Conservation (phyloP, 2,329 filamentous ascomycete species). For the Verticillium tricorpus region DNA sequence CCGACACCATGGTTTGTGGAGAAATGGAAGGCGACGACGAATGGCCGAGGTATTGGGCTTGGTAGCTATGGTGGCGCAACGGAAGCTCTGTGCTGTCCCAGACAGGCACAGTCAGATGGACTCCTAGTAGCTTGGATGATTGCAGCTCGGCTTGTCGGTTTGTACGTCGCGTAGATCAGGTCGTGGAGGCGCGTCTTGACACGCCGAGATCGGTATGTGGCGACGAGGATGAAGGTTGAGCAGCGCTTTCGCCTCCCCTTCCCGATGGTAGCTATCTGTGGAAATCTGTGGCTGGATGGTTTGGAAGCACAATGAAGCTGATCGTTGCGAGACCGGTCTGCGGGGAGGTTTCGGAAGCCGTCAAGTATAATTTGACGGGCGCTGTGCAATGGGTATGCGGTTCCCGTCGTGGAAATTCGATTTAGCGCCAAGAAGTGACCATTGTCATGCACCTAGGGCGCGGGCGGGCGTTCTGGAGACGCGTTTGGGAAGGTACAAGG, state of each 20-base stretch:
- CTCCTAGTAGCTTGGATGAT: background rate
- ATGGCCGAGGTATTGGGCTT: background rate
- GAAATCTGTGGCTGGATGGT: background rate
- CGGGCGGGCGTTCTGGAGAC: background rate
- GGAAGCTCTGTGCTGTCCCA: background rate
- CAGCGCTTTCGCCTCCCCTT: background rate
- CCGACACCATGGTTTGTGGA: constrained; percentile 12
- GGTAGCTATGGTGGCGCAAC: background rate
- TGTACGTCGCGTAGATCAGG: background rate
- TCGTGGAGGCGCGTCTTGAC: background rate
- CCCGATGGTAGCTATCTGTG: background rate
- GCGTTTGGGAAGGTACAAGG: background rate
- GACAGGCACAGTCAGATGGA: background rate
- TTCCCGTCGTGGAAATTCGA: background rate
- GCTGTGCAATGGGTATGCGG: background rate
- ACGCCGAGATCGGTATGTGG: background rate
- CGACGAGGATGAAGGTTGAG: background rate
- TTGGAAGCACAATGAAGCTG: background rate
- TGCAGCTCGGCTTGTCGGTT: background rate
- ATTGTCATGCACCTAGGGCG: background rate
- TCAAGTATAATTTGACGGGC: background rate
- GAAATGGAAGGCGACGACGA: background rate
- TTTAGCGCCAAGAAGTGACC: background rate
- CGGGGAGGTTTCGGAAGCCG: background rate
- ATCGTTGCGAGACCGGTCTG: background rate